phyloP scores from a whole-genome alignment of 179 eudicot genomes.

The Patellifolia procumbens region DNA sequence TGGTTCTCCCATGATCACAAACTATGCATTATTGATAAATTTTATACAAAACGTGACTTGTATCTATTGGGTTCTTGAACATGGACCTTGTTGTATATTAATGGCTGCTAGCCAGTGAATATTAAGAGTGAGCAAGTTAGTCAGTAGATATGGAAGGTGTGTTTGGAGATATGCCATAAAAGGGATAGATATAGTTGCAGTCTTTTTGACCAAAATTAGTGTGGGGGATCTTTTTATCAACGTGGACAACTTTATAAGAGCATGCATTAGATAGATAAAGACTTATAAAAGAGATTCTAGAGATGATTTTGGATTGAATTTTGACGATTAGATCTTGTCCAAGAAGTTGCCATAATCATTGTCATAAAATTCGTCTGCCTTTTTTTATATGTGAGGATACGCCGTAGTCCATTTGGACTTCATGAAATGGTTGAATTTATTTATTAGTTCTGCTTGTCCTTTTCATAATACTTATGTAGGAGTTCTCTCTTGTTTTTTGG shows the following conservation, averaged over 20 bases:
- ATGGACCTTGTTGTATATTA: neutral
- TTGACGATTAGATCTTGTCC: neutral
- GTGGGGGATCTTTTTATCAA: neutral
- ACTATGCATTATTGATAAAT: too few species aligned
- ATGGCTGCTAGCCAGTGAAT: neutral
- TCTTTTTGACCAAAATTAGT: neutral
- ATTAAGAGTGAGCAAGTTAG: neutral
- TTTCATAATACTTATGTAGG: too few species aligned
- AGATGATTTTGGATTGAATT: neutral
- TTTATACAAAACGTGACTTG: too few species aligned
- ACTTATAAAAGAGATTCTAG: neutral
- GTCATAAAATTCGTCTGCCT: neutral
- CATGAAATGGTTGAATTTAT: neutral
- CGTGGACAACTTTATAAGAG: neutral
- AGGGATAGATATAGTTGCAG: slow-evolving; percentile 7
- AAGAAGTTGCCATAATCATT: neutral
- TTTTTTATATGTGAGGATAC: neutral
- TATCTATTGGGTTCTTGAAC: too few species aligned
- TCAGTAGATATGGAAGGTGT: neutral
- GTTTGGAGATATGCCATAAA: neutral
- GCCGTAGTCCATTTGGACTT: neutral
- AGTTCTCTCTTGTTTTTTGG: too few species aligned
- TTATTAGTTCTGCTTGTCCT: neutral
- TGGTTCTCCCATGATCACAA: too few species aligned
- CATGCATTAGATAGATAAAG: neutral